Conservation (phyloP, 2,329 filamentous ascomycete species). For the Colletotrichum musae region DNA sequence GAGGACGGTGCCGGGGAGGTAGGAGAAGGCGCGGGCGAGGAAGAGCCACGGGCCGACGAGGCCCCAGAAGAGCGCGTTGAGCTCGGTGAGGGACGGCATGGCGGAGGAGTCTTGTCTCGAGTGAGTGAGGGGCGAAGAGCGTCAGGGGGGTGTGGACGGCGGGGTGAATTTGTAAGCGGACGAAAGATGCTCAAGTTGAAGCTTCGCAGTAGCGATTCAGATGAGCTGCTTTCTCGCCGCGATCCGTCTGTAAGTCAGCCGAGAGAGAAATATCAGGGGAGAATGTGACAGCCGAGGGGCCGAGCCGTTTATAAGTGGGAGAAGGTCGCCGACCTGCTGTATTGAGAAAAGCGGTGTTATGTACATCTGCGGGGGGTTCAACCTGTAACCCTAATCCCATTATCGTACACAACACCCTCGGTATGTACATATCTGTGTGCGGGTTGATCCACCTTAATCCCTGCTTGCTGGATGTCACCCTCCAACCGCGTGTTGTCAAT, state of each 20-base stretch:
- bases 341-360: conserved; percentile 18
- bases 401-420: conserved; percentile 8
- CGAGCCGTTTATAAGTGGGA: conserved; percentile 27
- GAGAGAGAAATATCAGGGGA: not conserved
- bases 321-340: conserved; percentile 1
- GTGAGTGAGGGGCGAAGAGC: not conserved
- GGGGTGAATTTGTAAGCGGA: not conserved
- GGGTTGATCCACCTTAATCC: not conserved
- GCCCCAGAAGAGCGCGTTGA: conserved; percentile 44
- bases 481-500: not conserved
- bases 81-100: conserved; percentile 46
- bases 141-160: not conserved
- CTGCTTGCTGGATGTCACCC: not conserved
- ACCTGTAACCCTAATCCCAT: conserved; percentile 25
- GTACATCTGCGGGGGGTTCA: conserved; percentile 11
- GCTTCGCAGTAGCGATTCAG: too few species aligned
- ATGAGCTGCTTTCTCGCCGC: too few species aligned
- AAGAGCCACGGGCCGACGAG: conserved; percentile 68
- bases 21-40: conserved; percentile 62
- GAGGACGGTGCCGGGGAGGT: conserved; percentile 66
- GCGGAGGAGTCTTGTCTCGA: not conserved
- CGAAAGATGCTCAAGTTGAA: not conserved
- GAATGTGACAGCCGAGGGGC: not conserved
- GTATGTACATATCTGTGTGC: not conserved
- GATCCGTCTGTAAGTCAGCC: too few species aligned